These are phyloP conservation scores for Panicum miliaceum DNA, from an alignment of 176 grass and related monocot genomes.

Conservation along the genomic window DNA sequence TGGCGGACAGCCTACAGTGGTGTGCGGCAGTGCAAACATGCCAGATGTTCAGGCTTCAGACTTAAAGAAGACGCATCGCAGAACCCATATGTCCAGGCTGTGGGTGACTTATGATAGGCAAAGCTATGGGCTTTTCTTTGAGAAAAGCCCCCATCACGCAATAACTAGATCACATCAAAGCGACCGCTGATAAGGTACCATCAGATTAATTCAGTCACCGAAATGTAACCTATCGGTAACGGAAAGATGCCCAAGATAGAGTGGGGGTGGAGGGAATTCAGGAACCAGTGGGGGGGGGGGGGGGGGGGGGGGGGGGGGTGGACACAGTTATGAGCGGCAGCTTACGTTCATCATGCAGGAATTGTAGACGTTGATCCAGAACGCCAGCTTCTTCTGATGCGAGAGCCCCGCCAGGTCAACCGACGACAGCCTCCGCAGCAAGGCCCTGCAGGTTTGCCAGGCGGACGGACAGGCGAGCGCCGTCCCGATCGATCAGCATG, in stretches of 20 bases:
- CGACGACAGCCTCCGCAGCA: slow-evolving; percentile 65
- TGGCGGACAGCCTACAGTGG: not conserved
- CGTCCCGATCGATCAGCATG: slow-evolving; percentile 22
- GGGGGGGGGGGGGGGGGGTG: not conserved
- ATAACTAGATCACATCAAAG: slow-evolving; percentile 1
- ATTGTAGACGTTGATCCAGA: slow-evolving; percentile 99
- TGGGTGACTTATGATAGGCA: not conserved
- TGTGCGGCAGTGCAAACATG: slow-evolving; percentile 35
- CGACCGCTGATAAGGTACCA: not conserved
- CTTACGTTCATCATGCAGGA: slow-evolving; percentile 99
- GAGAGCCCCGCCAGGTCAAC: slow-evolving; percentile 71
- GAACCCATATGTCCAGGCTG: slow-evolving; percentile 21
- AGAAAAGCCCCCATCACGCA: not conserved
- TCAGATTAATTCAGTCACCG: not conserved
- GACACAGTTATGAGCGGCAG: slow-evolving; percentile 2
- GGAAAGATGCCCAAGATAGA: not conserved
- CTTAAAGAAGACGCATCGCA: slow-evolving; percentile 41
- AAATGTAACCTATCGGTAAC: slow-evolving; percentile 15
- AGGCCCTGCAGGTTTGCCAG: slow-evolving; percentile 64
- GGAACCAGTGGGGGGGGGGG: not conserved
- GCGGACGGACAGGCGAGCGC: not conserved
- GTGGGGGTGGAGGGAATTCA: not conserved
- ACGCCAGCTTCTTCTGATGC: slow-evolving; percentile 95
- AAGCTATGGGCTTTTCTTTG: not conserved
- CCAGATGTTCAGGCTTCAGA: slow-evolving; percentile 22